A percentile compares a stretch with the other conserved stretches of the same genome.
Evolutionary conservation across 306 rosid species (phyloP).

Genomic region (Citrullus amarus): DNA sequence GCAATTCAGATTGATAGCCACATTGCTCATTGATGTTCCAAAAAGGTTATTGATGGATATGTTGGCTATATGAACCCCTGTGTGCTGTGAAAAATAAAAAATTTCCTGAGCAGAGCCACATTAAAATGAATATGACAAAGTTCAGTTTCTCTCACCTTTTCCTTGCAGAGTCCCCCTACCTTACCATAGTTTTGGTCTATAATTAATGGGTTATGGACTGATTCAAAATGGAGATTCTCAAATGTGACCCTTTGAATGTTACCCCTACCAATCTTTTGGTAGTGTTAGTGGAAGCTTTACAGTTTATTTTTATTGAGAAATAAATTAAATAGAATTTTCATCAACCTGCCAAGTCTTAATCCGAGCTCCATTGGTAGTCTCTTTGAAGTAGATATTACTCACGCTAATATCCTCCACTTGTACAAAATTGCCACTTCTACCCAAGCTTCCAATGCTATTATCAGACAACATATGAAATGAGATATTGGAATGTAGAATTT

Average conservation of each 20-base stretch:
- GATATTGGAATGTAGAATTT: neutral
- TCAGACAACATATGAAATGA: neutral
- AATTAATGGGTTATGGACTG: conserved; percentile 24
- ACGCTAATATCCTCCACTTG: conserved; percentile 25
- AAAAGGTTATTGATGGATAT: conserved; percentile 18
- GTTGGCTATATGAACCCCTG: conserved; percentile 22
- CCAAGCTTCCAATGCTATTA: conserved; percentile 27
- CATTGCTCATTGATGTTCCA: conserved; percentile 19
- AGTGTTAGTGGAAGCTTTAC: neutral
- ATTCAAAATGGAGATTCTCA: conserved; percentile 12
- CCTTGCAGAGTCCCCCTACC: conserved; percentile 11
- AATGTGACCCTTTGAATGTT: conserved; percentile 12
- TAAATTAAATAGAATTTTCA: neutral
- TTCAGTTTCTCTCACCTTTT: conserved; percentile 11
- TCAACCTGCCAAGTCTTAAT: conserved; percentile 36
- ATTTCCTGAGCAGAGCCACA: neutral
- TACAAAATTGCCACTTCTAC: conserved; percentile 21
- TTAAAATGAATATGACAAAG: neutral
- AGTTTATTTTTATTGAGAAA: neutral
- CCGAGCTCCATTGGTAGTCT: conserved; percentile 30
- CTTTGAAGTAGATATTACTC: conserved; percentile 17
- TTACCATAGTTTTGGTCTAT: conserved; percentile 26
- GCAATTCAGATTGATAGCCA: conserved; percentile 26
- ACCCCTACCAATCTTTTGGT: conserved; percentile 17
- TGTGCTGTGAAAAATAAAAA: neutral